A percentile compares a stretch with the other conserved stretches of the same genome.
Conservation (phyloP, 2,329 filamentous ascomycete genomes). For the Talaromyces sp. region DNA sequence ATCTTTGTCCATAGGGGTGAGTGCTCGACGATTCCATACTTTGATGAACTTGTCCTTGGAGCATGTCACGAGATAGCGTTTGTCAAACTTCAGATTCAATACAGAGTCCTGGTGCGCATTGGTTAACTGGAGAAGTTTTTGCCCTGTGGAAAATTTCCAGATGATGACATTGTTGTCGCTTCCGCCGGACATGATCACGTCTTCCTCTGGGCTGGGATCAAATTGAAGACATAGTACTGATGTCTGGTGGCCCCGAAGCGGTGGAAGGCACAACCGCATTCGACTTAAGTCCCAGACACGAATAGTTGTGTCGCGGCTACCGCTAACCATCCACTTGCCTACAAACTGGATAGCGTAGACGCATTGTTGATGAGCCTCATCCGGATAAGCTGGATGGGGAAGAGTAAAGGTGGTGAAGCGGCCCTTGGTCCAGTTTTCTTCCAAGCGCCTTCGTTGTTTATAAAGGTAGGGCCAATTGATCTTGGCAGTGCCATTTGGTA, state of each 20-base stretch:
- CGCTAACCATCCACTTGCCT: conserved; percentile 81
- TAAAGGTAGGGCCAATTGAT: conserved; percentile 94
- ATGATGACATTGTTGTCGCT: conserved; percentile 88
- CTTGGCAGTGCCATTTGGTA: conserved; percentile 43
- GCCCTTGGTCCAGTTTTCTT: conserved; percentile 86
- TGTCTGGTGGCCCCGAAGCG: conserved; percentile 71
- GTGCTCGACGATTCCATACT: conserved; percentile 77
- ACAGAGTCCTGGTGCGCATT: conserved; percentile 86
- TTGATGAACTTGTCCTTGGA: conserved; percentile 98
- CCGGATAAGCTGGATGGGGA: conserved; percentile 73
- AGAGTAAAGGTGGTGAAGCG: conserved; percentile 84
- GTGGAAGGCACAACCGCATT: conserved; percentile 68
- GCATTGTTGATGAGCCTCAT: conserved; percentile 85
- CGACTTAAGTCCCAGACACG: conserved; percentile 88
- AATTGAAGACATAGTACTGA: conserved; percentile 96
- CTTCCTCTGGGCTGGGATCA: conserved; percentile 79
- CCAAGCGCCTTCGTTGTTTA: conserved; percentile 76
- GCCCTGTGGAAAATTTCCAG: conserved; percentile 89
- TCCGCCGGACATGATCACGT: conserved; percentile 91
- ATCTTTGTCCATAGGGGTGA: conserved; percentile 50
- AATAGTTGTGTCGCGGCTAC: conserved; percentile 82
- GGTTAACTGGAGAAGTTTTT: conserved; percentile 71
- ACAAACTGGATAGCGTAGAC: conserved; percentile 94
- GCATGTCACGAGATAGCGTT: conserved; percentile 87
- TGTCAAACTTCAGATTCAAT: conserved; percentile 87